Evolutionary conservation across 495 filamentous ascomycete species (phyloP).

Genomic region (Talaromyces trachyspermus): DNA sequence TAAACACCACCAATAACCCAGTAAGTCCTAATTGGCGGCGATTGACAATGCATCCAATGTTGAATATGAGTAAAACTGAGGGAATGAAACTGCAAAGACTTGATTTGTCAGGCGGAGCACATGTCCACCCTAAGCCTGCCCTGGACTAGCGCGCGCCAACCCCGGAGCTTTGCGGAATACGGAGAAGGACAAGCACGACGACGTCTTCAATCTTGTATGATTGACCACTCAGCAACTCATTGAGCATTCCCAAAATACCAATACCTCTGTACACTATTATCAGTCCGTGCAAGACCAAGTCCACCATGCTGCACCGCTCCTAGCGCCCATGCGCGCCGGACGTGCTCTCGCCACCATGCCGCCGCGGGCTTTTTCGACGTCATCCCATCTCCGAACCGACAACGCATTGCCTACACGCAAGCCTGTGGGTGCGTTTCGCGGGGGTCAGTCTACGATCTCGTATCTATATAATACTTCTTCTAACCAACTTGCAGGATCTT

Average conservation of each 20-base stretch:
- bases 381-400: slow-evolving; percentile 25
- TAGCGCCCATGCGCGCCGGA: not conserved
- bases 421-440: slow-evolving; percentile 85
- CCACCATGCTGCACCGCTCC: not conserved
- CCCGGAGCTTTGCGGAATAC: not conserved
- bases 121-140: not conserved
- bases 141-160: not conserved
- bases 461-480: not conserved
- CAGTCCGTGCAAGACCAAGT: not conserved
- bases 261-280: not conserved
- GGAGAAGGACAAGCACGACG: not conserved
- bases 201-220: not conserved
- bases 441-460: slow-evolving; percentile 57
- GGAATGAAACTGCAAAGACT: too few relatives aligned
- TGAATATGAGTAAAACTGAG: too few relatives aligned
- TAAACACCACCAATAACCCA: too few relatives aligned
- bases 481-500: slow-evolving; percentile 55
- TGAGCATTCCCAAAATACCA: not conserved
- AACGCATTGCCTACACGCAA: slow-evolving; percentile 59
- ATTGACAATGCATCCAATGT: too few relatives aligned
- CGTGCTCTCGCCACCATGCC: slow-evolving; percentile 12
- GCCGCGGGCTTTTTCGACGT: slow-evolving; percentile 27
- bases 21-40: too few relatives aligned
- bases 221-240: not conserved
- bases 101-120: not conserved